phyloP scores from a whole-genome alignment of 2,329 filamentous ascomycete genomes.

The Ceratocystis destructans region DNA sequence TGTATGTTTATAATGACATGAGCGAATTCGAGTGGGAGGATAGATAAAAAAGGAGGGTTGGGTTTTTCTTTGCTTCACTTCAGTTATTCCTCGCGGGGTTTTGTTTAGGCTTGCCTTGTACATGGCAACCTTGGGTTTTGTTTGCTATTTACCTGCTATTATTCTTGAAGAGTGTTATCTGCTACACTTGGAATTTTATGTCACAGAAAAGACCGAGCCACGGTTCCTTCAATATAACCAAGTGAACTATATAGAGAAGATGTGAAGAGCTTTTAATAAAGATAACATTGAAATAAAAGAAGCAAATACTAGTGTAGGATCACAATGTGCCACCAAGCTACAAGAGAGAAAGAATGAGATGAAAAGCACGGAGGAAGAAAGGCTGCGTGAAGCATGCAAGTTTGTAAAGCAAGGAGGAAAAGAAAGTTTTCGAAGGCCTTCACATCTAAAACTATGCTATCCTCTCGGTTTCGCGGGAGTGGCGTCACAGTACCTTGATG shows the following conservation, averaged over 20 bases:
- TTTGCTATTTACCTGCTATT: background rate
- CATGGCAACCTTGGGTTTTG: constrained; percentile 2
- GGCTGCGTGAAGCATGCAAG: no score
- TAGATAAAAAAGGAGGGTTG: background rate
- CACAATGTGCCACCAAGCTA: no score
- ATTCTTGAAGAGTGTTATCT: background rate
- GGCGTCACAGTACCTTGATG: constrained; percentile 59
- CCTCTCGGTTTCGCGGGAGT: no score
- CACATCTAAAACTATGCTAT: no score
- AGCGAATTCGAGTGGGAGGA: background rate
- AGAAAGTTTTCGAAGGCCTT: constrained; percentile 48
- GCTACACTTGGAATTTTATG: background rate
- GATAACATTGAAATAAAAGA: no score
- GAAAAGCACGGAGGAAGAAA: no score
- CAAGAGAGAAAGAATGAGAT: no score
- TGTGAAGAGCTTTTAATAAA: no score
- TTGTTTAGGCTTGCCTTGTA: constrained; percentile 4
- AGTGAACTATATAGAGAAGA: no score
- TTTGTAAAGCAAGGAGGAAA: constrained; percentile 29
- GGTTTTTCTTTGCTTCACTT: background rate
- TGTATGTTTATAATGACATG: background rate
- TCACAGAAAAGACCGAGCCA: no score
- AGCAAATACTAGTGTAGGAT: no score
- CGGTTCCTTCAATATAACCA: no score
- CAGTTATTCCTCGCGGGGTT: constrained; percentile 14